Evolutionary conservation across 2,329 filamentous ascomycete species (phyloP).

Genomic region (Verticillium isaacii): DNA sequence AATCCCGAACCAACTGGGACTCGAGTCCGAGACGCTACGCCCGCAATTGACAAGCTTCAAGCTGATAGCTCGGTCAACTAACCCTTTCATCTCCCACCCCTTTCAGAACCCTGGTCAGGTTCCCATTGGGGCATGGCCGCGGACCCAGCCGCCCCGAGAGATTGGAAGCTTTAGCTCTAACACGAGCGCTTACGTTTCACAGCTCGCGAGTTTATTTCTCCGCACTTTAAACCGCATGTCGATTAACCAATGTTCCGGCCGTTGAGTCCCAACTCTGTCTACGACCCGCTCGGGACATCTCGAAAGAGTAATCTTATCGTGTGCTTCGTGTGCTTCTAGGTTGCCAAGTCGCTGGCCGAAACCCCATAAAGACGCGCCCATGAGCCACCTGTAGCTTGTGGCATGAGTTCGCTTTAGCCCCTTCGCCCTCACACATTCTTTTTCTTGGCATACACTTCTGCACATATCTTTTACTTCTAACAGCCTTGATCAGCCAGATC

Average conservation of each 20-base stretch:
- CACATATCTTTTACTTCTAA: neutral
- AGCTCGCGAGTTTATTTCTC: neutral
- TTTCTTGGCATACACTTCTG: neutral
- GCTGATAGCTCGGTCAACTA: neutral
- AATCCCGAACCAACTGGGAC: neutral
- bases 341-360: neutral
- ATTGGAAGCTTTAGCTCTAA: neutral
- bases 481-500: neutral
- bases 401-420: neutral
- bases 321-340: neutral
- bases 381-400: neutral
- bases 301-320: neutral
- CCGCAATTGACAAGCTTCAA: neutral
- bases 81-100: neutral
- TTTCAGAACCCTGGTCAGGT: neutral
- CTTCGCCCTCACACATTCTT: neutral
- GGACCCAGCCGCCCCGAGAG: neutral
- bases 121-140: neutral
- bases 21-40: neutral
- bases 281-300: neutral
- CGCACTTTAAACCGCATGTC: neutral
- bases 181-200: neutral
- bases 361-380: neutral
- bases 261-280: neutral
- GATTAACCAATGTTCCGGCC: neutral